Percentiles rank a stretch among this genome's conserved stretches.
Conservation (phyloP, 169 alveolate genomes). For the Amoebophrya sp. region DNA sequence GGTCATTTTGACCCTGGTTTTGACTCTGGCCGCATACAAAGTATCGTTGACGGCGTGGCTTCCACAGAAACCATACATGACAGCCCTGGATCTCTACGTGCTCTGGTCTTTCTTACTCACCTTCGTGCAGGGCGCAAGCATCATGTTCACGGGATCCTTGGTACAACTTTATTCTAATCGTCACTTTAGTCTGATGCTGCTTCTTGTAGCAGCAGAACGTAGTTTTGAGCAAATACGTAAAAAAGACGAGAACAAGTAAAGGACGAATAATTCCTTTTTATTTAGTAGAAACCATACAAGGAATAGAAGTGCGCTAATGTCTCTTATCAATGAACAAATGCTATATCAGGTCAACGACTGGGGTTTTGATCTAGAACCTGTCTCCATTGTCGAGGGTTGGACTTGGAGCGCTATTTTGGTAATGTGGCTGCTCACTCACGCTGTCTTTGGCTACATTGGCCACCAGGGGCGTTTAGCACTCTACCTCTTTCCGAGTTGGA, state of each 20-base stretch:
- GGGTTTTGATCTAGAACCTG: neutral
- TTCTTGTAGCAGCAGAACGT: neutral
- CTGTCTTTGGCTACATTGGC: neutral
- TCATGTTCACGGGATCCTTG: neutral
- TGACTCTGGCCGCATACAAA: conserved; percentile 5
- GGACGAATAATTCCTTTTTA: too few species aligned
- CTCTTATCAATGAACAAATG: too few species aligned
- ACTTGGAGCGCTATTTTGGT: neutral
- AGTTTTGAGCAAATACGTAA: neutral
- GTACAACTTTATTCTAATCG: neutral
- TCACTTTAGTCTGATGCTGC: neutral
- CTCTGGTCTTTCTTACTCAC: neutral
- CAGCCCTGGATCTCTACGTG: neutral
- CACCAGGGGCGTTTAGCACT: neutral
- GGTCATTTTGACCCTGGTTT: neutral
- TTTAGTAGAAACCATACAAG: neutral
- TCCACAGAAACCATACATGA: neutral
- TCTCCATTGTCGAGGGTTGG: neutral
- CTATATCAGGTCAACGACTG: neutral
- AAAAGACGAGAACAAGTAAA: neutral
- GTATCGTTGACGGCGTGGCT: neutral
- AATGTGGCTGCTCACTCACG: neutral
- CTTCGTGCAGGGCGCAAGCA: conserved; percentile 1
- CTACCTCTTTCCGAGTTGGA: neutral
- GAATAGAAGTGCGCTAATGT: too few species aligned